Conservation (phyloP, 768 basidiomycete species). For the Mycena leptocephala region DNA sequence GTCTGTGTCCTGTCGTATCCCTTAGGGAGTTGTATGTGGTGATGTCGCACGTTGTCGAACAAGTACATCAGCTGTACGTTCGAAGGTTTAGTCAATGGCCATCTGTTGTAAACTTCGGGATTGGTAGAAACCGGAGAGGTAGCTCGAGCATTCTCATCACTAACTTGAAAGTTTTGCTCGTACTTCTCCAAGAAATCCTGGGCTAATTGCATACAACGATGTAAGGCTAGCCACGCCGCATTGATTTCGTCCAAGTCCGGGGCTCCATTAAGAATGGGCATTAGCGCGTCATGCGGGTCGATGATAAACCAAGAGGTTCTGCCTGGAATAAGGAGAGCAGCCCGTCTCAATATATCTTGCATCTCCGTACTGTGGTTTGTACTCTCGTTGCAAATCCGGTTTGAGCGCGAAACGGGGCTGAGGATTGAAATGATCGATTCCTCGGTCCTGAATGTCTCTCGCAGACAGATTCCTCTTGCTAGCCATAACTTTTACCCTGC, state of each 20-base stretch:
- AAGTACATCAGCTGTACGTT: neutral
- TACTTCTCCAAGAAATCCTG: neutral
- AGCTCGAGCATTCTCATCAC: too few species aligned
- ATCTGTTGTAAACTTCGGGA: neutral
- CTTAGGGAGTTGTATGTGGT: too few species aligned
- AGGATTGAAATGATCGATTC: neutral
- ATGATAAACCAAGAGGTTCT: neutral
- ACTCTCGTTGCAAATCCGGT: neutral
- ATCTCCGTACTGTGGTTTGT: neutral
- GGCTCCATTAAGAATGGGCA: too few species aligned
- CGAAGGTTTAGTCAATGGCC: neutral
- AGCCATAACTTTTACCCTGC: neutral
- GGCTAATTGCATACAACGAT: neutral
- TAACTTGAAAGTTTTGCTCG: neutral
- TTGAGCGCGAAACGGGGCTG: neutral
- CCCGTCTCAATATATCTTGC: neutral
- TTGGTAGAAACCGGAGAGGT: neutral
- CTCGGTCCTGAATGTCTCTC: neutral
- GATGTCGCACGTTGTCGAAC: neutral
- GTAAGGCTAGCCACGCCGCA: neutral
- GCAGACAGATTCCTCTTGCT: neutral
- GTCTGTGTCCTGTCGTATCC: neutral
- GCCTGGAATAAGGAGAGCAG: neutral
- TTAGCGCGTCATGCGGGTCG: neutral
- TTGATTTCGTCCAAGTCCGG: too few species aligned